Base-by-base conservation (phyloP, 306 rosid genomes). In the Cercis canadensis region DNA sequence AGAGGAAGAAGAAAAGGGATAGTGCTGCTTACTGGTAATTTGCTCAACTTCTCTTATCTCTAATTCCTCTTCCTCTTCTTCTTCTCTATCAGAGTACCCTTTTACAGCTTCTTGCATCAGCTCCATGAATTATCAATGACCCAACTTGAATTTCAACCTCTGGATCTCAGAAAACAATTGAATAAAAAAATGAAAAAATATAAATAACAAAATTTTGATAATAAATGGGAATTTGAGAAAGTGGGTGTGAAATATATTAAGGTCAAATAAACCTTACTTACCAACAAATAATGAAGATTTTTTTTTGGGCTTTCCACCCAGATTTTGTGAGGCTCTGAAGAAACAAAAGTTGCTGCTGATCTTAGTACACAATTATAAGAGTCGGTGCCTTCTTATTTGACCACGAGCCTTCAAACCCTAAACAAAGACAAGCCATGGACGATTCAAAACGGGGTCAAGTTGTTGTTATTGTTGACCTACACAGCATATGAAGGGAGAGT, bases 371-470 rank as follows among this genome's bases (percentile, higher is more conserved):
- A 59, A 57, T 8, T 49, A 49, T 67, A 51, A 2, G 21, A 81
- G 88, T 84, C 87, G 92, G 90, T 78, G 85, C 87, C 82, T 66
- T 84, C 85, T 73, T 73, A 79, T 86, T 80, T 82, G 91, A 87
- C 89, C 77, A 62, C 19, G 72, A 82, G 72, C 57, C 58, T 75
- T 59, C 65, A 75, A 83, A 68, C 92, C 92, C 96, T 89, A 84
- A 75, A 69, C 73, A 81, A 57, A 62, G 71, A 57, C 36, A 73
- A 57, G 55, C 51, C 34, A 62, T 62, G 81, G 78, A 64, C 33
- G 64, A 52, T 41, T 71, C 70, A 53, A 45, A 73, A 44, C 32
- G 51, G 18, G 51, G 69, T 55, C 73, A 57, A 41, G 41, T 70
- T 70, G 55, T 81, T 72, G 75, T 50, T 76, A 67, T 79, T 82